Base-by-base conservation (phyloP, 139 green algal species). In the Chlorella sp. region DNA sequence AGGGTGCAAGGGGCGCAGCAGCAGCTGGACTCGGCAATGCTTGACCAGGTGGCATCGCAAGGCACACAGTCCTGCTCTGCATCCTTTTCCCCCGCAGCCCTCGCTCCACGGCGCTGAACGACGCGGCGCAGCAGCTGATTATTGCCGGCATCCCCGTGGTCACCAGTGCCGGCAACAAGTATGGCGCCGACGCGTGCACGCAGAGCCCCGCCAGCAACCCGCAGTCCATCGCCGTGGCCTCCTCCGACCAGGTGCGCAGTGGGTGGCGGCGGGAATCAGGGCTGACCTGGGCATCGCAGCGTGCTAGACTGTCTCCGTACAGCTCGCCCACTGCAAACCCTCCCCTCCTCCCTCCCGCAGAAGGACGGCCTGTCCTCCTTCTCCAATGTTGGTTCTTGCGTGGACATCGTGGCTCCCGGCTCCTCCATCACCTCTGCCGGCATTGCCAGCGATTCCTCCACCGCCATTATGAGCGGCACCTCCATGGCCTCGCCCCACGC, bases 331-430 rank as follows among this genome's bases (percentile, higher is more conserved):
- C n/a, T n/a, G n/a, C n/a, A n/a, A n/a, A n/a, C n/a, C n/a, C 30
- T 69, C 1, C 28, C 28, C 60, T 2, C 60, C 60, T 20, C 60
- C 28, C 28, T 38, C 60, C 58, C 58, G 28, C 60, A 38, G 24
- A 46, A 82, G 54, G 86, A 92, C 80, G n/a, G n/a, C 34, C 82
- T 94, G 36, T 84, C 90, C 5, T 85, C 77, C 64, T 95, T 92
- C 77, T 93, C 86, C 75, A 95, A 96, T 82, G 73, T 94, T 13
- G 94, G 94, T 28, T 58, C 75, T 17, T 96, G 94, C 80, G 76
- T 96, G 6, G 90, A 91, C 44, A 87, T 94, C 32, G 92, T 94
- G 72, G 94, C 89, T 0, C 94, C 93, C 3, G 94, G 94, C 14
- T 60, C 73, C 46, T 58, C 73, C 22, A 83, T 87, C 44, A 51